Evolutionary conservation across 768 basidiomycete genomes (phyloP).

Genomic region (Kwoniella sp.): DNA sequence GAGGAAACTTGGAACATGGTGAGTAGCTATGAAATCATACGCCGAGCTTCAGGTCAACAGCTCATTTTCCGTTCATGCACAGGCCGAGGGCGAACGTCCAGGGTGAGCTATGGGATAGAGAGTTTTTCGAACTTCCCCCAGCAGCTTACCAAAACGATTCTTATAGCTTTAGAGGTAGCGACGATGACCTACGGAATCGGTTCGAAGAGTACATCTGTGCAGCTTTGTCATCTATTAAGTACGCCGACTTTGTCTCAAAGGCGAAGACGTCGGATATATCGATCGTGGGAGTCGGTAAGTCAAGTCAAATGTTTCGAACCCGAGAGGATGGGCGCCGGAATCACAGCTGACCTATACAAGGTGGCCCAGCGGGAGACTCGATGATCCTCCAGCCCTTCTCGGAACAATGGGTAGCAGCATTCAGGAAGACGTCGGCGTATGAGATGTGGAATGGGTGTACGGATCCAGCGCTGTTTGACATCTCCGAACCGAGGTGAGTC

Average conservation of each 20-base stretch:
- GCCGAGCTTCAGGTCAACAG: not conserved
- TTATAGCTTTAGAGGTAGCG: constrained; percentile 94
- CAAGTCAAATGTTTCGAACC: not conserved
- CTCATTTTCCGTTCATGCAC: not conserved
- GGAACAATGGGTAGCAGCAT: constrained; percentile 81
- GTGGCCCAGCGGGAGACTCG: constrained; percentile 23
- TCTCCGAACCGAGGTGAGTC: constrained; percentile 82
- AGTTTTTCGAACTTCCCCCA: not conserved
- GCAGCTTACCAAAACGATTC: no score
- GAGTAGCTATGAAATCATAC: constrained; percentile 7
- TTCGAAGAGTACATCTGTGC: constrained; percentile 95
- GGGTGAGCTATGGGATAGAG: constrained; percentile 7
- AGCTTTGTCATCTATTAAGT: constrained; percentile 84
- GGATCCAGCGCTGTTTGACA: constrained; percentile 90
- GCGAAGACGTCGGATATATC: constrained; percentile 64
- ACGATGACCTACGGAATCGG: constrained; percentile 89
- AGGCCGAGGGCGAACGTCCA: constrained; percentile 27
- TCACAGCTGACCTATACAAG: constrained; percentile 13
- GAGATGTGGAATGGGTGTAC: constrained; percentile 88
- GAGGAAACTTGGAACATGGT: constrained; percentile 53
- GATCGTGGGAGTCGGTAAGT: constrained; percentile 50
- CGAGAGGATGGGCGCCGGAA: not conserved
- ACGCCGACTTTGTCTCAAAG: constrained; percentile 78
- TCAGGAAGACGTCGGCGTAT: constrained; percentile 82
- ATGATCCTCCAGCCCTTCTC: constrained; percentile 71